Evolutionary conservation across 495 filamentous ascomycete genomes (phyloP).

Genomic region (Neurospora sp.): DNA sequence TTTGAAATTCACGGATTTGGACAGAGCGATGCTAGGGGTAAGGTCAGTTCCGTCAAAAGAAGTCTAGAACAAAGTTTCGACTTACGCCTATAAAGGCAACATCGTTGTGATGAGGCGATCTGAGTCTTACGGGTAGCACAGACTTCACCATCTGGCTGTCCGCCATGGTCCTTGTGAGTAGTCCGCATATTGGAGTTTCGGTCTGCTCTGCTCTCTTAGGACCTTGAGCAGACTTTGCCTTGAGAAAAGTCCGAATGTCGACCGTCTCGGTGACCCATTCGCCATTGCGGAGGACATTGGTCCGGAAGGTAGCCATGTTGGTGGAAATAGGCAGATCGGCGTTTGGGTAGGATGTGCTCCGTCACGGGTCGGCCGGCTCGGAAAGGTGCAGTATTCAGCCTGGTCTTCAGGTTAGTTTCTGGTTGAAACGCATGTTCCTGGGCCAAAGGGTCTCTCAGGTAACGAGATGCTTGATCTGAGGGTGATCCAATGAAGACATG

Average conservation of each 20-base stretch:
- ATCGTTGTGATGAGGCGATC: constrained; percentile 62
- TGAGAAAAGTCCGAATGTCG: constrained; percentile 32
- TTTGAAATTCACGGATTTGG: constrained; percentile 57
- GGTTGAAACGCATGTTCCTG: not conserved
- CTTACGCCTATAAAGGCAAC: constrained; percentile 81
- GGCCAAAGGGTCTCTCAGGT: not conserved
- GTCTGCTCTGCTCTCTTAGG: constrained; percentile 12
- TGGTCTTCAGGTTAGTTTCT: not conserved
- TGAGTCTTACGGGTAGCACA: constrained; percentile 70
- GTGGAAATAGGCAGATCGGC: not conserved
- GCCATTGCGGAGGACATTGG: constrained; percentile 45
- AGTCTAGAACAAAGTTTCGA: not conserved
- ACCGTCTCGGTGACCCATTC: constrained; percentile 46
- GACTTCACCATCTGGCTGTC: constrained; percentile 65
- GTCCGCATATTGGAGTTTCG: constrained; percentile 45
- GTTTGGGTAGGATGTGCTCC: not conserved
- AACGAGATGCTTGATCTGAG: not conserved
- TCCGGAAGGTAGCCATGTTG: constrained; percentile 33
- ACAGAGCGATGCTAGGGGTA: constrained; percentile 47
- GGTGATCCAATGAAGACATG: not conserved
- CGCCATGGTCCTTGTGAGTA: constrained; percentile 69
- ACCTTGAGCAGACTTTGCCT: constrained; percentile 18
- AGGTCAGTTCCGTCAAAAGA: constrained; percentile 16
- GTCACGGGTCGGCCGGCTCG: not conserved
- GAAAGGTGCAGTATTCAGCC: not conserved